Evolutionary conservation across 2,329 filamentous ascomycete genomes (phyloP).

Genomic region (Parascedosporium putredinis): DNA sequence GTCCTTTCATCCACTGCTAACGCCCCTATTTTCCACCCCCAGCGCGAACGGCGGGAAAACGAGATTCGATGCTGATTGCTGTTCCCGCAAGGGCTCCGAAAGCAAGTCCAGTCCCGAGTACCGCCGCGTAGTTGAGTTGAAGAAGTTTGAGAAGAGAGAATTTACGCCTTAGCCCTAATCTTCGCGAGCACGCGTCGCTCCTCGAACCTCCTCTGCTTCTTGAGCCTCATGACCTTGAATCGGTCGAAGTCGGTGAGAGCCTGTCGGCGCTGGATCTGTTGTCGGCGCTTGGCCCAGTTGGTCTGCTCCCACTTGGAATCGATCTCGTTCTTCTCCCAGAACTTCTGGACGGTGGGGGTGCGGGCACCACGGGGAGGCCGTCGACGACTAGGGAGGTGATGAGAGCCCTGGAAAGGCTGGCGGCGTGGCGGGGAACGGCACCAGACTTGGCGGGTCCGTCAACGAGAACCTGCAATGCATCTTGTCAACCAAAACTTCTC

Average conservation of each 20-base stretch:
- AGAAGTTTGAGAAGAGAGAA: slow-evolving; percentile 10
- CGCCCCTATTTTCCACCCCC: slow-evolving; percentile 22
- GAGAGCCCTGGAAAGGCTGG: slow-evolving; percentile 71
- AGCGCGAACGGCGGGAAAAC: slow-evolving; percentile 15
- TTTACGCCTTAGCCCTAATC: slow-evolving; percentile 73
- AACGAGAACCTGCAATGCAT: slow-evolving; percentile 68
- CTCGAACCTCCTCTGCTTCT: slow-evolving; percentile 99
- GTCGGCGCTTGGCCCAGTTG: slow-evolving; percentile 90
- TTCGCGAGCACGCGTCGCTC: slow-evolving; percentile 93
- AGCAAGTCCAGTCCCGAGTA: neutral
- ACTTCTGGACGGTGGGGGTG: slow-evolving; percentile 70
- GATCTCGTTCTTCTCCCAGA: slow-evolving; percentile 85
- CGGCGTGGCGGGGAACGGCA: slow-evolving; percentile 77
- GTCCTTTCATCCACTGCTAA: slow-evolving; percentile 4
- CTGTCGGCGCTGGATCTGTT: slow-evolving; percentile 76
- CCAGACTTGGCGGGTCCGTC: slow-evolving; percentile 83
- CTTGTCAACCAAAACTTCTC: slow-evolving; percentile 12
- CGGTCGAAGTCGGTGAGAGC: slow-evolving; percentile 96
- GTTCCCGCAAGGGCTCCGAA: slow-evolving; percentile 9
- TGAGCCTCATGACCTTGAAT: slow-evolving; percentile 99
- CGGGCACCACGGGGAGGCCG: slow-evolving; percentile 79
- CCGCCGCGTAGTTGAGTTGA: neutral
- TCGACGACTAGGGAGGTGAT: slow-evolving; percentile 83
- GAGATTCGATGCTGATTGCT: slow-evolving; percentile 10
- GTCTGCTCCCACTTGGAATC: slow-evolving; percentile 88